A percentile compares a stretch with the other conserved stretches of the same genome.
Evolutionary conservation across 2,329 filamentous ascomycete genomes (phyloP).

Genomic region (Periconia macrospinosa): DNA sequence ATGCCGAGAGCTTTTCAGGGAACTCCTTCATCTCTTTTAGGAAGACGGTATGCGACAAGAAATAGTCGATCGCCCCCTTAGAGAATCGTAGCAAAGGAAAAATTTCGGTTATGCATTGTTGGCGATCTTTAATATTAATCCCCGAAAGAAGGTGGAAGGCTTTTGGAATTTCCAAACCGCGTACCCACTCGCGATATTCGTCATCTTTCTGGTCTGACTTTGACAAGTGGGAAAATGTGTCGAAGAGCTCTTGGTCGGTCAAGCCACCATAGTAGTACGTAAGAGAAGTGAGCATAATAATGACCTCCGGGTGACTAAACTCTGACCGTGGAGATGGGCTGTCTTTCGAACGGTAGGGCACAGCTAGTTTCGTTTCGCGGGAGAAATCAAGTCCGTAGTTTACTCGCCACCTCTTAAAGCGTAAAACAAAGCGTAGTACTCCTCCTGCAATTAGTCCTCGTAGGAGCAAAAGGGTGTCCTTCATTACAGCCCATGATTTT

Average conservation of each 20-base stretch:
- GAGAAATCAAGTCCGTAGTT: conserved; percentile 61
- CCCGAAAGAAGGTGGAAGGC: conserved; percentile 45
- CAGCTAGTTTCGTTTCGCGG: conserved; percentile 48
- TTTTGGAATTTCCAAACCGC: conserved; percentile 27
- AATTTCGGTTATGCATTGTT: conserved; percentile 51
- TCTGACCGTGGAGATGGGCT: conserved; percentile 64
- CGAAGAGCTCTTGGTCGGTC: conserved; percentile 51
- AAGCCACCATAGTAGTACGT: conserved; percentile 69
- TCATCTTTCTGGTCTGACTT: conserved; percentile 55
- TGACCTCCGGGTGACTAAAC: conserved; percentile 69
- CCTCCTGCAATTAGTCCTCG: conserved; percentile 60
- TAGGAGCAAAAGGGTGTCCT: conserved; percentile 50
- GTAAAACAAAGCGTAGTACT: conserved; percentile 57
- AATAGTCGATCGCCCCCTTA: conserved; percentile 65
- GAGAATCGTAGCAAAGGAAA: conserved; percentile 58
- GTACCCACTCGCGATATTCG: conserved; percentile 57
- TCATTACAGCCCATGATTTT: conserved; percentile 44
- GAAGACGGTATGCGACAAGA: conserved; percentile 61
- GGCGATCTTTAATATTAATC: conserved; percentile 49
- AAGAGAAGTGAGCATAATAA: conserved; percentile 66
- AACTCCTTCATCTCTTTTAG: conserved; percentile 66
- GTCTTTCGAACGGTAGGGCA: conserved; percentile 69
- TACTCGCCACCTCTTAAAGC: conserved; percentile 65
- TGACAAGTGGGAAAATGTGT: conserved; percentile 51
- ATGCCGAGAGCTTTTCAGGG: conserved; percentile 63